Evolutionary conservation across 1,284 basidiomycete species (phyloP), one percentile per base, ranked within the genome.

Genomic region (Cryptococcus hybrid): DNA sequence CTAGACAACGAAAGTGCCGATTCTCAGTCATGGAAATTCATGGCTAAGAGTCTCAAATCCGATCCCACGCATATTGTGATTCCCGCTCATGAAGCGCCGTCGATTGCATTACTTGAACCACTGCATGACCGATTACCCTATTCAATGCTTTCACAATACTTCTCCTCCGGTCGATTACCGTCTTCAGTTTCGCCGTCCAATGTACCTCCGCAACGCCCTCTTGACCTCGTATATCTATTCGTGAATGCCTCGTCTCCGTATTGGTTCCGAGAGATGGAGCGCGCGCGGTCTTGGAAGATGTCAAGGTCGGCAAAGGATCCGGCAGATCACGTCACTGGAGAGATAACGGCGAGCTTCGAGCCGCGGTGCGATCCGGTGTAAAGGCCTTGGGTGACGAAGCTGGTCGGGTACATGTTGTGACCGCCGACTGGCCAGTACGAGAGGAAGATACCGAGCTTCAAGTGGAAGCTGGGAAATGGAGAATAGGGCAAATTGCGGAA

Each of bases 291-390:
- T 43, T 52, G 18, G 71, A 74, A 52, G 30, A 30, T 30, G 30
- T 30, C 30, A 30, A 30, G 30, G 30, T 30, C 30, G 52, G 52
- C 30, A 30, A 11, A 8, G 34, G 34, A 8, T 36, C 47, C 4
- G 67, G 64, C 3, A 59, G 57, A 24, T 58, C 50, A 18, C 56
- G 62, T 30, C 68, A 70, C 48, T 76, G 64, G 66, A 53, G 74
- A 15, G 74, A 76, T 55, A 76, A 76, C 51, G 73, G 73, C 40
- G 74, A 76, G 60, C 58, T 76, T 30, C 53, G 71, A 39, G 72
- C 71, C 8, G 65, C 71, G 1, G 54, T 76, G 7, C 61, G 74
- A 12, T 71, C 68, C 0, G 68, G 62, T 13, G 64, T 66, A 2
- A 43, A 64, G 15, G 52, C 59, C 5, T 55, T 74, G 2, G 58